Evolutionary conservation across 352 stramenopile species (phyloP), one percentile per base, ranked within the genome.

Genomic region (Phytopythium aichiense): DNA sequence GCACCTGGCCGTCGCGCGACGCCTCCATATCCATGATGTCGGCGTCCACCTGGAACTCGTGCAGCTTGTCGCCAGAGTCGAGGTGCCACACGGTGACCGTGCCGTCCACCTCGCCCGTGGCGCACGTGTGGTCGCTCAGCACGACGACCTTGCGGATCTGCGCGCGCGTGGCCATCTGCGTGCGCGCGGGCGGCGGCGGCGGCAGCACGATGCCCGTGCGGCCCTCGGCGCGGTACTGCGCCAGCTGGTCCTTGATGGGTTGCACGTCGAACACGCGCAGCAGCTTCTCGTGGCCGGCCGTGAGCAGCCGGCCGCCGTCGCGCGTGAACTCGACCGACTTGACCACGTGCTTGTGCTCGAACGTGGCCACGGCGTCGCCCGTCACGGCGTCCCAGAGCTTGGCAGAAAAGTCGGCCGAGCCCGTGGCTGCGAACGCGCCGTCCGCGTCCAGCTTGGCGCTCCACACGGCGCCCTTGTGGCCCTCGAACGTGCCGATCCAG

Each of bases 401-500:
- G 46, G 96, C 96, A 15, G 74, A 92, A 65, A 99, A 99, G 76
- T 99, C 97, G 15, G 93, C 96, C 54, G 78, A 95, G 13, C 90
- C 96, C 13, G 95, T 98, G 5, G 84, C 92, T 0, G 87, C 90
- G 23, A 98, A 88, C 51, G 80, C 79, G 7, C 78, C 91, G 7
- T 82, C 72, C 0, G 70, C 64, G 71, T 98, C 92, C 43, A 98
- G 70, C 60, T 93, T 96, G 51, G 89, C 95, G 54, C 77, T 93
- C 90, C 90, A 98, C 0, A 97, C 90, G 0, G 90, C 90, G 52
- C 96, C 97, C 71, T 99, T 99, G 77, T 99, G 97, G 50, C 97
- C 97, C 30, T 92, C 77, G 59, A 98, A 99, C 8, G 95, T 99
- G 52, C 96, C 97, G 65, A 99, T 99, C 97, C 97, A 99, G 72